A percentile compares a stretch with the other conserved stretches of the same genome.
Conservation (phyloP, 2,329 filamentous ascomycete genomes). For the Ambrosiella xylebori region DNA sequence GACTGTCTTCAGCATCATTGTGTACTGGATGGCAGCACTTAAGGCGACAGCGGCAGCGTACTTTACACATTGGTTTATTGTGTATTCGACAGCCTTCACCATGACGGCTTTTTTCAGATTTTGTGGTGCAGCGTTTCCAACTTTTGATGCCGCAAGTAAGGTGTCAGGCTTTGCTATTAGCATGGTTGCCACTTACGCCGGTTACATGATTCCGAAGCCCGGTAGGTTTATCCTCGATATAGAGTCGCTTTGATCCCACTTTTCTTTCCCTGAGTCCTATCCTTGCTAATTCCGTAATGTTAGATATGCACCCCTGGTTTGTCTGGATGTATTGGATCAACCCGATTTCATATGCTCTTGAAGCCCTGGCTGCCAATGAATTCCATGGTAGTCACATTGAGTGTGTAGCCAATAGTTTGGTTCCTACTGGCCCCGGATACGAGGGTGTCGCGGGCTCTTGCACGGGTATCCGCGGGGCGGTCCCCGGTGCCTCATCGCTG, state of each 20-base stretch:
- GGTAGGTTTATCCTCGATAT: neutral
- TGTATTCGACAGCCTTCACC: slow-evolving; percentile 33
- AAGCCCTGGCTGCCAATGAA: neutral
- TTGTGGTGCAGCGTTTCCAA: slow-evolving; percentile 36
- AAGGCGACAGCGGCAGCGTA: slow-evolving; percentile 33
- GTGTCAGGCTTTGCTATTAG: slow-evolving; percentile 32
- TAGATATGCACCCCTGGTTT: slow-evolving; percentile 44
- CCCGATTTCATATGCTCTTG: slow-evolving; percentile 28
- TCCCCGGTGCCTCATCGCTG: slow-evolving; percentile 16
- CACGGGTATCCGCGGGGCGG: slow-evolving; percentile 7
- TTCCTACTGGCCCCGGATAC: neutral
- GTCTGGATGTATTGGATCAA: slow-evolving; percentile 48
- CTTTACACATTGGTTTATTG: slow-evolving; percentile 43
- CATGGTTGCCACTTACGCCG: slow-evolving; percentile 42
- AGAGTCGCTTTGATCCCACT: neutral
- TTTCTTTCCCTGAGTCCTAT: neutral
- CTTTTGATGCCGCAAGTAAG: slow-evolving; percentile 43
- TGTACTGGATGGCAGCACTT: slow-evolving; percentile 49
- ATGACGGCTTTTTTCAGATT: slow-evolving; percentile 43
- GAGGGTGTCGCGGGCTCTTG: neutral
- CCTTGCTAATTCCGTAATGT: neutral
- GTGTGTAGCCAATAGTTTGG: neutral
- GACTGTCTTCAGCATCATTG: slow-evolving; percentile 35
- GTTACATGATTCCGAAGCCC: slow-evolving; percentile 43
- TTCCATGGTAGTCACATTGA: neutral